phyloP scores from a whole-genome alignment of 1,284 basidiomycete genomes.

The Ustilago esculenta region DNA sequence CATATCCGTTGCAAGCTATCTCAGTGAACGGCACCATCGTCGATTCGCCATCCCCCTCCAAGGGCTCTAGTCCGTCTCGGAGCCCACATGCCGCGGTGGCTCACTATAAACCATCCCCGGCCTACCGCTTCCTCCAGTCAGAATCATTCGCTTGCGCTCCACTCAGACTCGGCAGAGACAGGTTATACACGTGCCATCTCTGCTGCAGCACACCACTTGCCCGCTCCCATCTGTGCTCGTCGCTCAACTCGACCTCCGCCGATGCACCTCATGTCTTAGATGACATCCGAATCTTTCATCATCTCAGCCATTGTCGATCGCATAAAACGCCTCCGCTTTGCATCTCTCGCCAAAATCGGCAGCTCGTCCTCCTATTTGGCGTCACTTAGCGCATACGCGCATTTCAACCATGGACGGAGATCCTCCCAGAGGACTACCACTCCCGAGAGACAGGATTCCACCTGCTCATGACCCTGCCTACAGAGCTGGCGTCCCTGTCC shows the following conservation, averaged over 20 bases:
- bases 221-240: neutral
- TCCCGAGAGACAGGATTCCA: conserved; percentile 10
- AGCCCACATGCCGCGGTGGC: no score
- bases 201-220: conserved; percentile 1
- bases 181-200: conserved; percentile 35
- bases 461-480: conserved; percentile 14
- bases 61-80: no score
- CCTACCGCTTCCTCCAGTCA: neutral
- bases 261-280: conserved; percentile 2
- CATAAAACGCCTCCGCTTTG: neutral
- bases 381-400: neutral
- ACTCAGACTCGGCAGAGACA: conserved; percentile 16
- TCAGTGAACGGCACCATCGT: no score
- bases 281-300: neutral
- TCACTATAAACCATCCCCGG: neutral
- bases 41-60: no score
- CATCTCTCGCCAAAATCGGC: no score
- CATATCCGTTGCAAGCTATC: no score
- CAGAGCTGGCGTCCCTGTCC: neutral
- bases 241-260: neutral
- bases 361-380: no score
- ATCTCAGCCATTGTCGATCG: neutral
- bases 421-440: conserved; percentile 16
- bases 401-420: conserved; percentile 26
- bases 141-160: neutral